Evolutionary conservation across 2,329 filamentous ascomycete species (phyloP).

Genomic region (Ophiostoma himal-ulmi): DNA sequence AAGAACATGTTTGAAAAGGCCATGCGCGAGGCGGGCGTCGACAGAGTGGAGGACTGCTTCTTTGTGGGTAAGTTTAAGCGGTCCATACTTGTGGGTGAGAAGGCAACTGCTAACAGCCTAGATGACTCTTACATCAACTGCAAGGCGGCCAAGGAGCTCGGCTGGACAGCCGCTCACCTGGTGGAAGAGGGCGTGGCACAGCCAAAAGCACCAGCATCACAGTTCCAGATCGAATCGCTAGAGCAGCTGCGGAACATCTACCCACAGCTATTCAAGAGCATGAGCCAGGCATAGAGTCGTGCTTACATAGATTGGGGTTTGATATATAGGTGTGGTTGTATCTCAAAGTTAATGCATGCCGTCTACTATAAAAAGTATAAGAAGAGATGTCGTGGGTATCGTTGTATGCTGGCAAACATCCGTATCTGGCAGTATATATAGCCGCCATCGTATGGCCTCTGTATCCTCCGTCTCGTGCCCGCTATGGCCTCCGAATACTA

Average conservation of each 20-base stretch:
- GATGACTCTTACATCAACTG: slow-evolving; percentile 88
- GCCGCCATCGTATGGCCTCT: neutral
- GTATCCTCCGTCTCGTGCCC: neutral
- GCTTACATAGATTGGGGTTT: neutral
- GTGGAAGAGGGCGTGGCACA: slow-evolving; percentile 67
- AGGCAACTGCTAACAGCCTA: neutral
- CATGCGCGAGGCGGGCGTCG: slow-evolving; percentile 74
- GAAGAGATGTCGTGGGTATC: slow-evolving; percentile 4
- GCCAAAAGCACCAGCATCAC: slow-evolving; percentile 60
- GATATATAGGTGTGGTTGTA: too few species aligned
- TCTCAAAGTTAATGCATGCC: neutral
- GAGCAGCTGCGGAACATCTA: slow-evolving; percentile 70
- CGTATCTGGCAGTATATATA: neutral
- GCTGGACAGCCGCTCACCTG: slow-evolving; percentile 82
- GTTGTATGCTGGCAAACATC: neutral
- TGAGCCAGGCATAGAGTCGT: neutral
- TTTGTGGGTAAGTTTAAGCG: slow-evolving; percentile 55
- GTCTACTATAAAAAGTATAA: neutral
- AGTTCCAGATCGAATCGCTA: slow-evolving; percentile 69
- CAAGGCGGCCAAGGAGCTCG: slow-evolving; percentile 65
- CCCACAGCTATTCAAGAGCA: slow-evolving; percentile 73
- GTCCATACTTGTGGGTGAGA: too few species aligned
- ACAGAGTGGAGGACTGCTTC: slow-evolving; percentile 66
- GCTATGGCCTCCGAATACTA: slow-evolving; percentile 46
- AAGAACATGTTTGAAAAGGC: slow-evolving; percentile 79